Evolutionary conservation across 2,329 filamentous ascomycete species (phyloP), one percentile per base, ranked within the genome.

Genomic region (Aspergillus clavatus): DNA sequence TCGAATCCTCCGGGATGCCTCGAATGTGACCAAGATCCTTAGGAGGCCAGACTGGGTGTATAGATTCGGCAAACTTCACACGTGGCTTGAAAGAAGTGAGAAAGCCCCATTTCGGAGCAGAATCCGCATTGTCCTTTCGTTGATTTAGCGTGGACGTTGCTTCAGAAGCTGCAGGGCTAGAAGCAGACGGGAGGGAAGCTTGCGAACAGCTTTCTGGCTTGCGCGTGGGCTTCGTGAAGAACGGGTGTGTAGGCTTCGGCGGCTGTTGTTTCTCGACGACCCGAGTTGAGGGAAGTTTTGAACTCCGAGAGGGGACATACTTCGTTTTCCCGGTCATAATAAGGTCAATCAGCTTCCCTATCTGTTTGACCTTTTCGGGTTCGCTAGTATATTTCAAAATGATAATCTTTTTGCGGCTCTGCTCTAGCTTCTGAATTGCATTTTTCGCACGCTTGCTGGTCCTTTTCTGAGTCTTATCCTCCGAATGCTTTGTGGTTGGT

Each of bases 351-450:
- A 74, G 76, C 7, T 73, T 62, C 0, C 83, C 85, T 22, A 87
- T 62, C 0, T 67, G 66, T 24, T 63, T 58, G 29, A 75, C 74
- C 29, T 67, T 69, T 22, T 60, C 61, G 5, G 69, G 60, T 45
- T 79, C 75, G 4, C 56, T 59, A 2, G 78, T 79, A 58, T 91
- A 91, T 48, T 68, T 73, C n/a, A n/a, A n/a, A 24, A 89, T 73
- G 10, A 69, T 67, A 2, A 82, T 75, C 4, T 86, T 3, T 38
- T 57, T 61, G 18, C 44, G 52, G n/a, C 14, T 21, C 21, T 50
- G 47, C 18, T 64, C 65, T 4, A 67, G 61, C 29, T 70, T 69
- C 11, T 56, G 16, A 50, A 63, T 50, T 55, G 62, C 39, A 4
- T 50, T 59, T 55, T 66, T 74, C 29, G 61, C 59, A 33, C 67